Evolutionary conservation across 805 yeast genomes (phyloP).

Genomic region (Candida michaelii): DNA sequence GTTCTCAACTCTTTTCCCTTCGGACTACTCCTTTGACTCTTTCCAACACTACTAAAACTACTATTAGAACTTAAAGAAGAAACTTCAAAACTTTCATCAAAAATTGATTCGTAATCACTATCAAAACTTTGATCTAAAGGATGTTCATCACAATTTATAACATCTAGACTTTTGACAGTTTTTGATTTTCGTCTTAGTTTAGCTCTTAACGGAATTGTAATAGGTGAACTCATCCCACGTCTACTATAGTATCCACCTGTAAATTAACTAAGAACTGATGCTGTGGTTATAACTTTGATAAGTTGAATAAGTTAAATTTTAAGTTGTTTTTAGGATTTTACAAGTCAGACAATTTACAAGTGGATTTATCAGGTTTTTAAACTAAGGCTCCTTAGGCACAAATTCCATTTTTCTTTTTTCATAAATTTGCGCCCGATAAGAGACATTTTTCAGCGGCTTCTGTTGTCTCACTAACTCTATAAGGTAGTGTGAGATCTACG

Average conservation of each 20-base stretch:
- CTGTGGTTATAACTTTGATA: too few relatives aligned
- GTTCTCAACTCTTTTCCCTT: too few relatives aligned
- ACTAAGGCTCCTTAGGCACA: constrained; percentile 6
- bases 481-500: constrained; percentile 1
- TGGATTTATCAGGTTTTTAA: background rate
- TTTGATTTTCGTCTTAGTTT: constrained; percentile 1
- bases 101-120: constrained; percentile 11
- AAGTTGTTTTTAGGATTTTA: too few relatives aligned
- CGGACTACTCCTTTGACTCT: background rate
- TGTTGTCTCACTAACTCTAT: background rate
- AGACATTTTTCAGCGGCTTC: constrained; percentile 5
- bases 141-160: constrained; percentile 5
- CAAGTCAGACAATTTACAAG: background rate
- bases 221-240: constrained; percentile 3
- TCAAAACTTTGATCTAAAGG: constrained; percentile 6
- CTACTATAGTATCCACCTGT: background rate
- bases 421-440: constrained; percentile 4
- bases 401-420: background rate
- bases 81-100: constrained; percentile 14
- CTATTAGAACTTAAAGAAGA: constrained; percentile 6
- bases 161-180: constrained; percentile 3
- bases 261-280: background rate
- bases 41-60: background rate
- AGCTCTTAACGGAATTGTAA: constrained; percentile 1
- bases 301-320: too few relatives aligned